Conservation (phyloP, 495 filamentous ascomycete species). For the Penicillium crystallinum region DNA sequence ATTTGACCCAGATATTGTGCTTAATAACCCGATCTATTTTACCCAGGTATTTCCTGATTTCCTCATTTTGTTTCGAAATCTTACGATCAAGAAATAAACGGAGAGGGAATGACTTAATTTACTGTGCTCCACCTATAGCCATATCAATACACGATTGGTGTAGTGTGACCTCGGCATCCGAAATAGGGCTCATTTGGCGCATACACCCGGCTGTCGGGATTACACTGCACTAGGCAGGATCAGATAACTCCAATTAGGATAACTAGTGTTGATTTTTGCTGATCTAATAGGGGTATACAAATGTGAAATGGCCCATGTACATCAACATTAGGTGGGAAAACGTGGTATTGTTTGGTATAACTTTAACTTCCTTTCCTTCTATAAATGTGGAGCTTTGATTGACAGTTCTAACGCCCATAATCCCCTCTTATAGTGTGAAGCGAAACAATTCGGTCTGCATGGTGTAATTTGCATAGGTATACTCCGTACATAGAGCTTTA, state of each 20-base stretch:
- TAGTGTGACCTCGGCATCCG: slow-evolving; percentile 2
- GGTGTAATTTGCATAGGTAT: no score
- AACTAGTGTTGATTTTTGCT: not conserved
- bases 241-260: not conserved
- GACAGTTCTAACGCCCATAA: no score
- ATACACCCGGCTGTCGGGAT: slow-evolving; percentile 2
- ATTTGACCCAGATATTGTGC: not conserved
- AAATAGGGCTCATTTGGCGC: not conserved
- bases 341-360: not conserved
- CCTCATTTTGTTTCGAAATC: not conserved
- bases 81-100: not conserved
- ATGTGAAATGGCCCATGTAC: no score
- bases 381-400: no score
- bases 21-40: no score
- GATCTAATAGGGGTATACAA: no score
- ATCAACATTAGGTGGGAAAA: not conserved
- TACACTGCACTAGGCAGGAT: not conserved
- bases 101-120: not conserved
- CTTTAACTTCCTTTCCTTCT: not conserved
- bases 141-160: not conserved
- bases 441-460: no score
- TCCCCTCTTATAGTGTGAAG: no score
- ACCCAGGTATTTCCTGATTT: no score
- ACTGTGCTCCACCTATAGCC: not conserved
- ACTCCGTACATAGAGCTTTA: no score